These are phyloP conservation scores for Arxiozyma telluris DNA, from an alignment of 1,139 yeast genomes.

Conservation along the genomic window DNA sequence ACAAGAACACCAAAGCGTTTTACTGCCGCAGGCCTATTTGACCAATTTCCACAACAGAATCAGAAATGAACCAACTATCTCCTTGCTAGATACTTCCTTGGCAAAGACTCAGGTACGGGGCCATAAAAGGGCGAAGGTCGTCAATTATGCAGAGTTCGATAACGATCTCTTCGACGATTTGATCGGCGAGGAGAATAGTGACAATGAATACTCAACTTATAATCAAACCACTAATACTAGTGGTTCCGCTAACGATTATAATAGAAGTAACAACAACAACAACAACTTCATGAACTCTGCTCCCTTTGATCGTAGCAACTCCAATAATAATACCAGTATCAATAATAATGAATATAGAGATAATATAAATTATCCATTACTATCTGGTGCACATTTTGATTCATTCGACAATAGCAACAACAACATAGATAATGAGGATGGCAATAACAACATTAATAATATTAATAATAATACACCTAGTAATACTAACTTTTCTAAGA, in stretches of 20 bases:
- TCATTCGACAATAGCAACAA: conserved; percentile 1
- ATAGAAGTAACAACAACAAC: background rate
- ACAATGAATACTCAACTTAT: conserved; percentile 16
- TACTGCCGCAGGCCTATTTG: conserved; percentile 62
- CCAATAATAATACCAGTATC: too few species aligned
- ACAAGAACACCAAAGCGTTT: conserved; percentile 16
- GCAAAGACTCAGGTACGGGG: conserved; percentile 39
- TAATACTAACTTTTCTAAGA: conserved; percentile 2
- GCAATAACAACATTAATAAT: conserved; percentile 26
- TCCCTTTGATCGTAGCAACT: too few species aligned
- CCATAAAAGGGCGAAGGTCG: conserved; percentile 66
- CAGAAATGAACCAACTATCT: conserved; percentile 49
- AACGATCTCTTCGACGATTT: conserved; percentile 62
- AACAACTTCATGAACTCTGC: too few species aligned
- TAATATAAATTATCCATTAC: background rate
- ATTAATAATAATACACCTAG: background rate
- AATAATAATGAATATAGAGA: background rate
- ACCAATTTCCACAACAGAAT: conserved; percentile 63
- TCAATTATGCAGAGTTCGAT: conserved; percentile 83
- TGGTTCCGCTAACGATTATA: background rate
- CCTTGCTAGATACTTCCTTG: conserved; percentile 47
- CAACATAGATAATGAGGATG: conserved; percentile 3
- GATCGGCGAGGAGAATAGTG: conserved; percentile 24
- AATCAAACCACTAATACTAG: conserved; percentile 16
- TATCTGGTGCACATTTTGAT: background rate